Base-by-base conservation (phyloP, 2,329 filamentous ascomycete species). In the Talaromyces sp. region DNA sequence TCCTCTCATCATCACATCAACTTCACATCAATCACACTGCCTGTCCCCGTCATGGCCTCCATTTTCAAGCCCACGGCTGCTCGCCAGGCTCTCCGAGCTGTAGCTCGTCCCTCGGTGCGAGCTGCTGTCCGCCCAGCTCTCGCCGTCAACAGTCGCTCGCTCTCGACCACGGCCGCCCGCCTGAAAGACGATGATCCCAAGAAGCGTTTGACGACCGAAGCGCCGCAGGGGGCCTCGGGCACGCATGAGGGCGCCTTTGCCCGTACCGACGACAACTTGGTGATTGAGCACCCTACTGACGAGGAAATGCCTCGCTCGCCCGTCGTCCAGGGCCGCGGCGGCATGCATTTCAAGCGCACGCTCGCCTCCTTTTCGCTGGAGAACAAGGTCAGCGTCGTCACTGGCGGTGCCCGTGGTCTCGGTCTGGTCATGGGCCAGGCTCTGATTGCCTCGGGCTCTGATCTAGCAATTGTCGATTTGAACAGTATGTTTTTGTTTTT, bases 401-500 rank as follows among this genome's bases (percentile, higher is more conserved):
- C 94, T 0, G 94, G 94, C 58, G 94, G 93, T 72, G 94, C 94
- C 30, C 84, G 93, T 72, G 94, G 94, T 7, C 78, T 98, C 62
- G 94, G 94, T 44, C 81, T 97, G 64, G 92, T 96, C 68, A 97
- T 98, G 90, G 90, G 89, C 57, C 92, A 96, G 80, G 92, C 90
- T 54, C 86, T 96, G 76, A 90, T 96, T 59, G 88, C 91, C 59
- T 95, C 90, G 59, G 94, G 94, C 58, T 90, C 91, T 9, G 89
- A 96, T 75, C 83, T 97, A 65, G 94, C 94, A 50, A 90, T 98
- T 76, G 92, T 97, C 47, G 94, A 98, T 75, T 82, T 97, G 80
- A 96, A 98, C 79, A 89, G 91, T 94, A 77, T 68, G 87, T 82
- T 54, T 36, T n/a, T 42, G 33, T 63, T 59, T 54, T 40, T 36